A percentile compares a stretch with the other conserved stretches of the same genome.
Evolutionary conservation across 2,329 filamentous ascomycete species (phyloP).

Genomic region (Epicoccum sorghinum): DNA sequence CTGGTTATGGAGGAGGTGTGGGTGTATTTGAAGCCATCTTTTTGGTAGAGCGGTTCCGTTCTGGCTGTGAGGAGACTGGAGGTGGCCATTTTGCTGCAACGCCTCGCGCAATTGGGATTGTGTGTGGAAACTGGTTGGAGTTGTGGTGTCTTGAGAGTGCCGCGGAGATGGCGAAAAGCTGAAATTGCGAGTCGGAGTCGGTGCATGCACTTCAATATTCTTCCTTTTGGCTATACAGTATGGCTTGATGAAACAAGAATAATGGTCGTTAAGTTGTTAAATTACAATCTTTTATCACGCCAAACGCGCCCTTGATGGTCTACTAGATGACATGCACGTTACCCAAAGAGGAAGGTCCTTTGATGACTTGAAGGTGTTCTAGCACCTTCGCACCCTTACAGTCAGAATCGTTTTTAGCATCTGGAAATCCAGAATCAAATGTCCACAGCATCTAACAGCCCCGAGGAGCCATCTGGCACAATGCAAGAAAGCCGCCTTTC

Average conservation of each 20-base stretch:
- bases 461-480: no score
- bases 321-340: conserved; percentile 16
- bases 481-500: no score
- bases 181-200: neutral
- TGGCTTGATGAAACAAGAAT: no score
- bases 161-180: neutral
- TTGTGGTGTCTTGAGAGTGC: neutral
- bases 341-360: conserved; percentile 11
- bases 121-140: neutral
- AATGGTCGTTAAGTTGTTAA: neutral
- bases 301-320: conserved; percentile 7
- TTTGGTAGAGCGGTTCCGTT: conserved; percentile 48
- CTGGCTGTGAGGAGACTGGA: conserved; percentile 14
- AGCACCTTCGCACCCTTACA: neutral
- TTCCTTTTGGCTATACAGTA: no score
- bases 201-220: neutral
- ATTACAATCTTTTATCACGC: neutral
- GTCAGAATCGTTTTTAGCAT: no score
- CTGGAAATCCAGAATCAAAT: no score
- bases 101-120: neutral
- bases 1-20: conserved; percentile 55
- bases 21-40: conserved; percentile 49
- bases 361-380: neutral
- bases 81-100: neutral
- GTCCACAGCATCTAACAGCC: no score